Evolutionary conservation across 345 rosid genomes (phyloP), one percentile per base, ranked within the genome.

Genomic region (Gynandropsis gynandra): DNA sequence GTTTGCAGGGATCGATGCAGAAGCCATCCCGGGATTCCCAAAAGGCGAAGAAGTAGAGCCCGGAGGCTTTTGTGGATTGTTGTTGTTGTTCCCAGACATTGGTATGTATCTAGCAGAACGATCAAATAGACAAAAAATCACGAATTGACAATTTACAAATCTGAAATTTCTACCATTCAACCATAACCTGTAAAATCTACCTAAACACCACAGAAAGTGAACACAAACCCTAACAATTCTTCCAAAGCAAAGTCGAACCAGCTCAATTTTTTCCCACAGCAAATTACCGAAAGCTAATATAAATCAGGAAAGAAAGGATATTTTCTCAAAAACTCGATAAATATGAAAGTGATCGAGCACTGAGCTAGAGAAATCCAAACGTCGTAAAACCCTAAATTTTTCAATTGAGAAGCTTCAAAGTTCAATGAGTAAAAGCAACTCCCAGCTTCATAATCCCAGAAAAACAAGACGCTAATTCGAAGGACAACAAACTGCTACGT

Each of bases 21-120:
- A 72, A 32, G 67, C 74, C 72, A 86, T 78, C 50, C 94, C 92
- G 3, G 78, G 72, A 76, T 82, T 92, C 18, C 80, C 95, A 51
- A 79, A 84, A 11, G 95, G 89, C 10, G 85, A 85, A 1, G 90
- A 72, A 55, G 78, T 71, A 41, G 69, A 62, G 66, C 85, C 85
- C 8, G 77, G 76, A 57, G 76, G 72, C 73, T 82, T 92, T 20
- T 79, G 62, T 10, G 74, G 81, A 39, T 80, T 87, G 55, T 68
- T 72, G 55, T 68, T 72, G 57, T 69, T 80, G 70, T 66, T 87
- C 56, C 72, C 57, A 43, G 93, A 72, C 84, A 87, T 85, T 43
- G 21, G 3, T 47, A 57, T 42, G 37, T 47, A 19, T 14, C 39
- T 62, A 19, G 7, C 43, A 15, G 37, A 50, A 62, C 56, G 69